Base-by-base conservation (phyloP, 2,329 filamentous ascomycete species). In the Scedosporium minutisporum region DNA sequence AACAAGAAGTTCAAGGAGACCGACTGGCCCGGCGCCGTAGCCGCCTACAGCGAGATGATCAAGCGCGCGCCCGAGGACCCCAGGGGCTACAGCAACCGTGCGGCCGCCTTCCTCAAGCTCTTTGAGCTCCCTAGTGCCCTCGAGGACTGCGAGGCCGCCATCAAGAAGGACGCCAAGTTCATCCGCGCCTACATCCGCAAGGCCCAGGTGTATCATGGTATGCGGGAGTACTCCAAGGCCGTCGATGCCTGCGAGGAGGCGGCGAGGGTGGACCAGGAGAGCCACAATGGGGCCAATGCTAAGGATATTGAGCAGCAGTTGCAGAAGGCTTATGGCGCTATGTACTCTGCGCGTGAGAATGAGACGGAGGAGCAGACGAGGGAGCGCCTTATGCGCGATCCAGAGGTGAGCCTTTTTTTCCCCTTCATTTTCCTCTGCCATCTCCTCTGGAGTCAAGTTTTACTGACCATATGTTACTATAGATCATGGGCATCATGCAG, bases 141-240 rank as follows among this genome's bases (percentile, higher is more conserved):
- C 46, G 86, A 92, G 58, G 96, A 99, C 79, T 97, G 95, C 75
- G 88, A 96, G 75, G 80, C 85, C 68, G 95, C 95, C 55, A 96
- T 96, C 78, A 89, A 91, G 83, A 89, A 88, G 69, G 95, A 99
- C 70, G 83, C 89, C 63, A 89, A 88, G 72, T 99, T 99, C 76
- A 93, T 97, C 77, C 87, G 93, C 63, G 95, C 95, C 6, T 97
- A 97, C 76, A 89, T 99, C 69, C 89, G 95, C 73, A 97, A 97
- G 82, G 93, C 93, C 0, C 93, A 97, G 78, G 91, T 92, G 51
- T 91, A 93, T 75, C 92, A 95, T 68, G 92, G 92, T 69, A 99
- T 99, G 95, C 91, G 95, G 75, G 93, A 99, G 76, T 97, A 96
- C 82, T 96, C 88, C 75, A 93, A 93, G 75, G 96, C 90, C 72